phyloP scores from a whole-genome alignment of 202 grass and related monocot genomes.

The Zoysia matrella region DNA sequence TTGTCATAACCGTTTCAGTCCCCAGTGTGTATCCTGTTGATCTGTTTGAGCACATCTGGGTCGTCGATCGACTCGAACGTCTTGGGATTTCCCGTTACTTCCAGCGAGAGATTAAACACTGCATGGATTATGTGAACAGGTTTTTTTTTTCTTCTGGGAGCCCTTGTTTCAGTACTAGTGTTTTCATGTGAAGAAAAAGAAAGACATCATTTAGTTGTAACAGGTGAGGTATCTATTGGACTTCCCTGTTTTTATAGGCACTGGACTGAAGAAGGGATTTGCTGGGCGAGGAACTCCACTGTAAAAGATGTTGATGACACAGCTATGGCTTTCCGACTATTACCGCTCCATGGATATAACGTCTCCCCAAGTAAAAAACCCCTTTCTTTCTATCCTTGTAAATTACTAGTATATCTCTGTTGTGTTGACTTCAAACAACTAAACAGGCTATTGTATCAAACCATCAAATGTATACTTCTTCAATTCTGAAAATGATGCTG shows the following conservation, averaged over 20 bases:
- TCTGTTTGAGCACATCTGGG: constrained; percentile 91
- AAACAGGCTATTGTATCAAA: background rate
- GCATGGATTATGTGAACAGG: constrained; percentile 78
- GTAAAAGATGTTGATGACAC: constrained; percentile 90
- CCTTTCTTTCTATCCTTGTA: background rate
- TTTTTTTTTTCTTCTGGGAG: constrained; percentile 23
- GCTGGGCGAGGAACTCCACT: constrained; percentile 78
- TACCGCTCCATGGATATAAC: constrained; percentile 79
- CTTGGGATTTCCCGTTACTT: constrained; percentile 87
- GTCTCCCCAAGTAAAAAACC: constrained; percentile 58
- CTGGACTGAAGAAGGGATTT: constrained; percentile 88
- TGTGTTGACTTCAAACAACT: background rate
- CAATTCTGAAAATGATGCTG: too few relatives aligned
- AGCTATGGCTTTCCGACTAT: constrained; percentile 87
- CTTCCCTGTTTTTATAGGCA: constrained; percentile 45
- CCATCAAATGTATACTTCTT: background rate
- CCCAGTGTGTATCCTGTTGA: constrained; percentile 93
- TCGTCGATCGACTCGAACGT: constrained; percentile 73
- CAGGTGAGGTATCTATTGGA: background rate
- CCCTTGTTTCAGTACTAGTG: background rate
- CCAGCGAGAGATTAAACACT: constrained; percentile 68
- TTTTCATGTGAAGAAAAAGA: background rate
- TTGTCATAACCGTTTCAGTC: constrained; percentile 47
- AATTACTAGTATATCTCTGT: background rate
- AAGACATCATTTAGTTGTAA: background rate